phyloP scores from a whole-genome alignment of 2,329 filamentous ascomycete genomes.

The Botrytis galanthina region DNA sequence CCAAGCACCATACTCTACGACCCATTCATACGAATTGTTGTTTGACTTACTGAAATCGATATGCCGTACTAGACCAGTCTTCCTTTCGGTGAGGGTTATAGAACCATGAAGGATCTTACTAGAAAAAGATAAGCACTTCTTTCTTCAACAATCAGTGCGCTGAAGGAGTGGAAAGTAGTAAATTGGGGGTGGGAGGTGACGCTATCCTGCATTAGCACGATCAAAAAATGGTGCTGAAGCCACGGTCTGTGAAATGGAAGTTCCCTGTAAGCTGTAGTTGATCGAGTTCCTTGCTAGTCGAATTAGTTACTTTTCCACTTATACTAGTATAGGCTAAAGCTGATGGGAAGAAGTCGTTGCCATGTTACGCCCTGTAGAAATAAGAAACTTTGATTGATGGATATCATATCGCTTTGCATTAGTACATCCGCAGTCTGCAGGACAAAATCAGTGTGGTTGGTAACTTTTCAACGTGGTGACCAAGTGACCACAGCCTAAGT shows the following conservation, averaged over 20 bases:
- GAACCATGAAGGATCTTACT: neutral
- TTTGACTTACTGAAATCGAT: neutral
- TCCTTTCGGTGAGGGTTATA: neutral
- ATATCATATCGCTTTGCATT: conserved; percentile 21
- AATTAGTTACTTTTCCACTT: neutral
- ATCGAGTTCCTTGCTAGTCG: conserved; percentile 13
- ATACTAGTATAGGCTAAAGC: conserved; percentile 8
- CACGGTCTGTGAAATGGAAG: neutral
- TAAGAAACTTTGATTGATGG: conserved; percentile 18
- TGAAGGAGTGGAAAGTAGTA: neutral
- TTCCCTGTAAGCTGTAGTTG: conserved; percentile 2
- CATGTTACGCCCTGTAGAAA: conserved; percentile 19
- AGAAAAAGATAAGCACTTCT: neutral
- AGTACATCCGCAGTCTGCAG: conserved; percentile 23
- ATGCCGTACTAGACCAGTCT: neutral
- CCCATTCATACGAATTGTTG: neutral
- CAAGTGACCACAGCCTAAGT: conserved; percentile 17
- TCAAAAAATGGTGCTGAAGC: conserved; percentile 2
- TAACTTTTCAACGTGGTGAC: conserved; percentile 22
- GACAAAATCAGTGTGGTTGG: conserved; percentile 22
- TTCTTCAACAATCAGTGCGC: conserved; percentile 8
- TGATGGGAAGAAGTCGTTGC: conserved; percentile 12
- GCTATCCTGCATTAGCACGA: conserved; percentile 17
- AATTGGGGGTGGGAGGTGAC: conserved; percentile 9
- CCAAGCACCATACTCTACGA: neutral